phyloP scores from a whole-genome alignment of 2,329 filamentous ascomycete species.

The Metarhizium brunneum region DNA sequence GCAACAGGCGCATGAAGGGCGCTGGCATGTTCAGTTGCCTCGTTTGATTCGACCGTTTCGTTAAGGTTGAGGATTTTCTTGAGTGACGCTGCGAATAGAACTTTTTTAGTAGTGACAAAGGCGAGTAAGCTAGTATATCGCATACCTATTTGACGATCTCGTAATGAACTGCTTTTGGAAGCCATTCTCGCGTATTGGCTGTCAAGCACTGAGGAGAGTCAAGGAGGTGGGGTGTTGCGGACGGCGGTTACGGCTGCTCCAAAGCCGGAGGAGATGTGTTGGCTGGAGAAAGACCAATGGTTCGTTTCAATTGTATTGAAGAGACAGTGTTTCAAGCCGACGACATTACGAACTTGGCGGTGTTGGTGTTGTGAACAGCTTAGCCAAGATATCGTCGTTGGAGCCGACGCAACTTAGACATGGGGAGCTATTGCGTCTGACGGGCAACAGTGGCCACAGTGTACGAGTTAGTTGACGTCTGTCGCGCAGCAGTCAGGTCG shows the following conservation, averaged over 20 bases:
- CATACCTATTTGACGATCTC: constrained; percentile 42
- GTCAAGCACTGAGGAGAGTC: not conserved
- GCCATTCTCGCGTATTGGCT: constrained; percentile 27
- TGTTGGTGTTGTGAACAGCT: not conserved
- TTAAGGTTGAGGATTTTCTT: constrained; percentile 96
- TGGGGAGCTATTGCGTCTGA: constrained; percentile 2
- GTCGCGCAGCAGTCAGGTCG: constrained; percentile 1
- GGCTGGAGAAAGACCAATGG: not conserved
- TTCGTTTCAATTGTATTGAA: not conserved
- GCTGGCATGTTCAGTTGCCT: constrained; percentile 43
- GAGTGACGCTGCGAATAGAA: constrained; percentile 58
- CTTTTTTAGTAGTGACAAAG: not conserved
- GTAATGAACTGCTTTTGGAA: constrained; percentile 34
- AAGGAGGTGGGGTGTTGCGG: not conserved
- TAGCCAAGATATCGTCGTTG: not conserved
- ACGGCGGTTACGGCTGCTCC: not conserved
- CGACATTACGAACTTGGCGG: not conserved
- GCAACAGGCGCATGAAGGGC: constrained; percentile 58
- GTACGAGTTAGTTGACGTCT: not conserved
- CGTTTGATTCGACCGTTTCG: constrained; percentile 56
- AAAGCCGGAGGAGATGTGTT: not conserved
- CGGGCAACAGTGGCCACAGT: constrained; percentile 5
- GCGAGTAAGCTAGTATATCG: not conserved
- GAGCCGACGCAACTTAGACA: not conserved
- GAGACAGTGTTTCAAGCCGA: not conserved